A percentile compares a stretch with the other conserved stretches of the same genome.
Evolutionary conservation across 2,329 filamentous ascomycete genomes (phyloP).

Genomic region (Diaporthe ampelina): DNA sequence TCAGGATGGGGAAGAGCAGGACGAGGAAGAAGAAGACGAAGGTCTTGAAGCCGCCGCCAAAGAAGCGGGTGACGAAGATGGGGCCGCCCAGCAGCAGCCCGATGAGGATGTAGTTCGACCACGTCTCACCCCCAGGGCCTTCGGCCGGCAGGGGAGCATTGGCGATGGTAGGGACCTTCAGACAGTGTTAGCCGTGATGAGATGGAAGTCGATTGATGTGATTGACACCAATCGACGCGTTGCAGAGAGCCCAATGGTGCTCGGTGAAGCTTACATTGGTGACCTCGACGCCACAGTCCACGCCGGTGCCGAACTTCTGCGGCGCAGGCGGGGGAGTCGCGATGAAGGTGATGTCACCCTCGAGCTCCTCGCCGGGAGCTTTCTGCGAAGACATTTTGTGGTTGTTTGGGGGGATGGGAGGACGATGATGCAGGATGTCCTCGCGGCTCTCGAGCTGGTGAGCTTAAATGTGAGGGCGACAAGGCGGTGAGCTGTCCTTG

Average conservation of each 20-base stretch:
- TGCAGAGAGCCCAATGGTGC: neutral
- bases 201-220: neutral
- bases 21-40: slow-evolving; percentile 87
- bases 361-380: slow-evolving; percentile 20
- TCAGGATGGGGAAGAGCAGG: slow-evolving; percentile 83
- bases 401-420: neutral
- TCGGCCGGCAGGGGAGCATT: slow-evolving; percentile 96
- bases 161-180: slow-evolving; percentile 86
- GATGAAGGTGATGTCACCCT: slow-evolving; percentile 68
- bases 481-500: slow-evolving; percentile 30
- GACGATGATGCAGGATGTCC: slow-evolving; percentile 1
- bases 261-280: slow-evolving; percentile 60
- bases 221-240: neutral
- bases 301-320: slow-evolving; percentile 63
- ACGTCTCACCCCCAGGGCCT: slow-evolving; percentile 83
- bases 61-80: slow-evolving; percentile 83
- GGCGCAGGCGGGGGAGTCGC: slow-evolving; percentile 65
- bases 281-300: slow-evolving; percentile 68
- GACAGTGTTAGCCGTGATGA: slow-evolving; percentile 5
- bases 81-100: slow-evolving; percentile 79
- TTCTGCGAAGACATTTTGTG: slow-evolving; percentile 14
- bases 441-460: slow-evolving; percentile 3
- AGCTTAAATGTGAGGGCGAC: slow-evolving; percentile 12
- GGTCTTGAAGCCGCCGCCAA: slow-evolving; percentile 89
- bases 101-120: slow-evolving; percentile 86